These are phyloP conservation scores for Taphrina flavorubra DNA, from an alignment of 1,139 yeast species.

Conservation along the genomic window DNA sequence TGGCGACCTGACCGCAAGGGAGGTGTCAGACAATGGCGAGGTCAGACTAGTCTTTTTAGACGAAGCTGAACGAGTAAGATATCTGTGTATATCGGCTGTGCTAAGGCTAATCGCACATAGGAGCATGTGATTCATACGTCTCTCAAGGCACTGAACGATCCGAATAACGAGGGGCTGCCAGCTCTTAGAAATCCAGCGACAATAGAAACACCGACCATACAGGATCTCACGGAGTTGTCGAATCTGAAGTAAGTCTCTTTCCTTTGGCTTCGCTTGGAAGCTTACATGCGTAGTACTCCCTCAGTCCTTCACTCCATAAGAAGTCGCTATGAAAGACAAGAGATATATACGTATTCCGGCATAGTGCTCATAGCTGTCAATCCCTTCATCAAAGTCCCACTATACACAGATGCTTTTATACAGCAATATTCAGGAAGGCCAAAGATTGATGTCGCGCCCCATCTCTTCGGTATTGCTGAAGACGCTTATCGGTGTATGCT, in stretches of 20 bases:
- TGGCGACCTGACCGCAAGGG: slow-evolving; percentile 68
- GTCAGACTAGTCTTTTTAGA: slow-evolving; percentile 65
- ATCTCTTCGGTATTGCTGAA: slow-evolving; percentile 95
- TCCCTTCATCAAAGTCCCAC: slow-evolving; percentile 88
- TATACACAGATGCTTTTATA: slow-evolving; percentile 88
- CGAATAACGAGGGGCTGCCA: slow-evolving; percentile 63
- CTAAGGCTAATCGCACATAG: slow-evolving; percentile 10
- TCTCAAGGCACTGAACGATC: slow-evolving; percentile 60
- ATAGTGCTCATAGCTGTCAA: slow-evolving; percentile 95
- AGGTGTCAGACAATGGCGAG: slow-evolving; percentile 54
- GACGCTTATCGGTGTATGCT: slow-evolving; percentile 97
- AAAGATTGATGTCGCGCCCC: slow-evolving; percentile 95
- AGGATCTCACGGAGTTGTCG: slow-evolving; percentile 87
- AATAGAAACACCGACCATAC: slow-evolving; percentile 75
- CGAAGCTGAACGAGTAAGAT: slow-evolving; percentile 60
- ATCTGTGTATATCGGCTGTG: neutral
- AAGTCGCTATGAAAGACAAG: slow-evolving; percentile 77
- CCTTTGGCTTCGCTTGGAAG: slow-evolving; percentile 72
- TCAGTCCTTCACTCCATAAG: slow-evolving; percentile 89
- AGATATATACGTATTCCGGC: slow-evolving; percentile 94
- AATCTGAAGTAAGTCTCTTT: slow-evolving; percentile 84
- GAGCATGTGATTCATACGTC: slow-evolving; percentile 44
- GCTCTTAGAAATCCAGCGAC: slow-evolving; percentile 92
- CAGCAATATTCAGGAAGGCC: slow-evolving; percentile 92
- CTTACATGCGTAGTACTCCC: slow-evolving; percentile 93